Base-by-base conservation (phyloP, 1,284 basidiomycete genomes). In the Prillingera fragicola region DNA sequence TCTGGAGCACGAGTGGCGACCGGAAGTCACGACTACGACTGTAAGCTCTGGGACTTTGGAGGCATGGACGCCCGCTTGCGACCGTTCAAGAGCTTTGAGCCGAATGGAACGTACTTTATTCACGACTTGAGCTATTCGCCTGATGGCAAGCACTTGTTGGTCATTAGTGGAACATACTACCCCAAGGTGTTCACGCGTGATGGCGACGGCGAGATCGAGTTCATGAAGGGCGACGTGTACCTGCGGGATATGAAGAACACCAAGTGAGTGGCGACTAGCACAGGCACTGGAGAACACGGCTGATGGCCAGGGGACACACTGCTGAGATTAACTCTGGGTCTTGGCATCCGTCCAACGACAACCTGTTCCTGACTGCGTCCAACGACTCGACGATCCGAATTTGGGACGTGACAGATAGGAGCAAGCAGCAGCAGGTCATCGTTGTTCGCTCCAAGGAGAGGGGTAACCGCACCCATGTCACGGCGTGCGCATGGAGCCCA, bases 161-260 rank as follows among this genome's bases (percentile, higher is more conserved):
- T 85, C 24, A 77, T 94, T n/a, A 85, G 85, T 23, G 92, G 88
- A 0, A 91, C 89, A 3, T 75, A 80, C 5, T 86, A 92, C 63
- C 81, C 91, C 1, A 92, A 87, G 67, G 69, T 98, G 29, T 98
- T 85, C 65, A 84, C 85, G 60, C 79, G 86, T 49, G 84, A 97
- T 42, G 91, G 91, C 2, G 86, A 90, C 69, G 86, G 91, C 67
- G 90, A 87, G 66, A 82, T 83, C 50, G 85, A 85, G 55, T 95
- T 81, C 67, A 77, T 87, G 66, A 95, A 97, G 73, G 95, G 95
- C 26, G 95, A 99, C 72, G 87, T 87, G 52, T 99, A 97, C 66
- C 86, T 99, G 59, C 83, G 95, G 42, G 95, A 99, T 72, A 95
- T 98, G 88, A 89, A 90, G 69, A 84, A 96, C 63, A 98, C 95